Percentiles rank a stretch among this genome's conserved stretches.
These are phyloP conservation scores for Adansonia grandidieri DNA, from an alignment of 441 rosid genomes.

Conservation along the genomic window DNA sequence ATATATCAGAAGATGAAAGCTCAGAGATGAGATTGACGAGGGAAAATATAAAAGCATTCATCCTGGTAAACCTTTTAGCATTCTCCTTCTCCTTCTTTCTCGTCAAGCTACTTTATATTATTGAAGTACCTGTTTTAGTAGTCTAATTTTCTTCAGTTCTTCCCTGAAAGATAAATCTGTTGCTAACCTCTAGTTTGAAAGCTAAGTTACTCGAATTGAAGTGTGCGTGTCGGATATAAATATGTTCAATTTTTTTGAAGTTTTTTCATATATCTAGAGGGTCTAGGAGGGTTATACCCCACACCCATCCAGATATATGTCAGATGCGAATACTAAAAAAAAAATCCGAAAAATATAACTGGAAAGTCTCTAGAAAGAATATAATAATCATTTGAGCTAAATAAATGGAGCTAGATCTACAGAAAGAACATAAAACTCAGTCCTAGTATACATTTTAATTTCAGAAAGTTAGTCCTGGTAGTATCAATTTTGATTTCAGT, in stretches of 20 bases:
- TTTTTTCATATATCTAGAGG: too few species aligned
- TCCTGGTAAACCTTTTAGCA: constrained; percentile 43
- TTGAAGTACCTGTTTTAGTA: background rate
- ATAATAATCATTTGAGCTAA: background rate
- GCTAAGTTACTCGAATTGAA: background rate
- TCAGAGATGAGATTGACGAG: constrained; percentile 59
- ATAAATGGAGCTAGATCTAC: background rate
- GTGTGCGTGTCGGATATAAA: too few species aligned
- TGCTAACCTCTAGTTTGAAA: background rate
- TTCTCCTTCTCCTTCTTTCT: background rate
- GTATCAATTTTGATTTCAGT: background rate
- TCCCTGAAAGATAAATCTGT: background rate
- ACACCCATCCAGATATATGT: too few species aligned
- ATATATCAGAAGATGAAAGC: constrained; percentile 54
- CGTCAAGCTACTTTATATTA: background rate
- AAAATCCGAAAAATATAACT: too few species aligned
- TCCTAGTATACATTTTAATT: background rate
- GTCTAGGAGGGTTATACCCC: too few species aligned
- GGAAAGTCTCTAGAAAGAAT: background rate
- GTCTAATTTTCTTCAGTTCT: background rate
- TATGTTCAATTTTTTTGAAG: too few species aligned
- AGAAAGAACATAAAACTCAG: background rate
- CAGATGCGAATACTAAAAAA: too few species aligned
- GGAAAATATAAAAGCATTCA: constrained; percentile 73
- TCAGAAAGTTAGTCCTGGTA: background rate